Percentiles rank a stretch among this genome's conserved stretches.
Conservation (phyloP, 2,329 filamentous ascomycete species). For the Tympanopsis confertula region DNA sequence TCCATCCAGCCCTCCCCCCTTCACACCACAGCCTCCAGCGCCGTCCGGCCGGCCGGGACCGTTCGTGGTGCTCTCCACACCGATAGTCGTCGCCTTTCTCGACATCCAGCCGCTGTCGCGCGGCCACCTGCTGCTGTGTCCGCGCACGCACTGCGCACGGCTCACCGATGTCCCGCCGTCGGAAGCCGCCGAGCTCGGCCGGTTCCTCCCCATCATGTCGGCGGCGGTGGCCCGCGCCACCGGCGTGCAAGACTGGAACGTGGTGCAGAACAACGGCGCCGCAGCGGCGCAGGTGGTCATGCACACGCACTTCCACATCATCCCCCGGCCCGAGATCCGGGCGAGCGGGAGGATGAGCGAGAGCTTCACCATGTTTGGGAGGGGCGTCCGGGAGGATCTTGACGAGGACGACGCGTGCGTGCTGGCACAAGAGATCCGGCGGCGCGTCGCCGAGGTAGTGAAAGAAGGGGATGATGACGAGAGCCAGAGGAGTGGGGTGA, state of each 20-base stretch:
- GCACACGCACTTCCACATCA: slow-evolving; percentile 90
- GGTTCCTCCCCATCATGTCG: slow-evolving; percentile 60
- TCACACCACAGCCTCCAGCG: slow-evolving; percentile 21
- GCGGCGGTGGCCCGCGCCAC: slow-evolving; percentile 58
- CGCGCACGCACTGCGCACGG: slow-evolving; percentile 66
- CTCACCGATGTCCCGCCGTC: slow-evolving; percentile 55
- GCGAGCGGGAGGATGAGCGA: slow-evolving; percentile 39
- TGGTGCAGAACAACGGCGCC: slow-evolving; percentile 89
- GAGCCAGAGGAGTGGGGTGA: slow-evolving; percentile 24
- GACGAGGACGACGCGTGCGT: slow-evolving; percentile 61
- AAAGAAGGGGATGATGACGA: slow-evolving; percentile 20
- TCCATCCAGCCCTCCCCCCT: slow-evolving; percentile 18
- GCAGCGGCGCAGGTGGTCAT: slow-evolving; percentile 85
- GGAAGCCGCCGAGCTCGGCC: slow-evolving; percentile 58
- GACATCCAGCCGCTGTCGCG: slow-evolving; percentile 81
- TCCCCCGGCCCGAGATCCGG: slow-evolving; percentile 65
- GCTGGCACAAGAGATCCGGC: slow-evolving; percentile 43
- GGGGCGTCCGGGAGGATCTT: slow-evolving; percentile 60
- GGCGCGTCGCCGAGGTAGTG: slow-evolving; percentile 34
- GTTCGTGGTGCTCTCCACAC: slow-evolving; percentile 67
- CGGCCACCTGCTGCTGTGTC: slow-evolving; percentile 75
- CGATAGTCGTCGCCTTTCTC: slow-evolving; percentile 71
- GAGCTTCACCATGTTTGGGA: slow-evolving; percentile 75
- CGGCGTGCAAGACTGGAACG: slow-evolving; percentile 77
- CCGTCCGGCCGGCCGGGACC: slow-evolving; percentile 22